phyloP scores from a whole-genome alignment of 306 rosid genomes.

The Glycyrrhiza uralensis region DNA sequence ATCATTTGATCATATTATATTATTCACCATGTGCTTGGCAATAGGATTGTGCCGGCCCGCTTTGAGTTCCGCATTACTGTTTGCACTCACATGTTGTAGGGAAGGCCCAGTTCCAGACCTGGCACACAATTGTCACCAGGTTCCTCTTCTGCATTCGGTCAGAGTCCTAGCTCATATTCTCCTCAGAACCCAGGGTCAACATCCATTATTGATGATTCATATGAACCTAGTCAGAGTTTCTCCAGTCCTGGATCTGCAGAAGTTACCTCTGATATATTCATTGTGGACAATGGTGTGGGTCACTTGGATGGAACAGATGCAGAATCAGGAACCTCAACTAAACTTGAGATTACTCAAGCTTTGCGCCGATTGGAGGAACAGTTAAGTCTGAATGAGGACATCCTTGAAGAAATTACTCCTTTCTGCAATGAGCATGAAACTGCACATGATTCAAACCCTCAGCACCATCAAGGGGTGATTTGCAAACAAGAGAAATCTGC shows the following conservation, averaged over 20 bases:
- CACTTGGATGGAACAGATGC: conserved; percentile 41
- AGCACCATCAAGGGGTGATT: conserved; percentile 32
- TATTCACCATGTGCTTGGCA: conserved; percentile 23
- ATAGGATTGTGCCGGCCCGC: conserved; percentile 2
- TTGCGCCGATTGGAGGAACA: conserved; percentile 80
- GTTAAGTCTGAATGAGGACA: conserved; percentile 73
- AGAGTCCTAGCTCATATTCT: conserved; percentile 48
- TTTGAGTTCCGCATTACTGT: neutral
- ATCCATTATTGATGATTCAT: conserved; percentile 41
- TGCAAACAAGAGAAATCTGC: conserved; percentile 43
- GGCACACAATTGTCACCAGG: conserved; percentile 50
- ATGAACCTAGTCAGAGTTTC: conserved; percentile 54
- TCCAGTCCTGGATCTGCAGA: conserved; percentile 71
- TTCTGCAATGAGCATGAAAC: conserved; percentile 31
- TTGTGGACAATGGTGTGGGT: conserved; percentile 34
- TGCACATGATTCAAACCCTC: conserved; percentile 34
- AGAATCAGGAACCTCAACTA: conserved; percentile 43
- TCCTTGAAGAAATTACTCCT: conserved; percentile 44
- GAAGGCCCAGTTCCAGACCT: conserved; percentile 50
- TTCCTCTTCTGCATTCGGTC: conserved; percentile 47
- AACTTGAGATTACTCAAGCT: conserved; percentile 58
- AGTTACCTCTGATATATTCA: conserved; percentile 55
- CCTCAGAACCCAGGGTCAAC: conserved; percentile 51
- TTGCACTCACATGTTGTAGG: conserved; percentile 53
- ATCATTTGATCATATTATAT: neutral